Base-by-base conservation (phyloP, 148 eudicot genomes). In the Amaranthus palmeri region DNA sequence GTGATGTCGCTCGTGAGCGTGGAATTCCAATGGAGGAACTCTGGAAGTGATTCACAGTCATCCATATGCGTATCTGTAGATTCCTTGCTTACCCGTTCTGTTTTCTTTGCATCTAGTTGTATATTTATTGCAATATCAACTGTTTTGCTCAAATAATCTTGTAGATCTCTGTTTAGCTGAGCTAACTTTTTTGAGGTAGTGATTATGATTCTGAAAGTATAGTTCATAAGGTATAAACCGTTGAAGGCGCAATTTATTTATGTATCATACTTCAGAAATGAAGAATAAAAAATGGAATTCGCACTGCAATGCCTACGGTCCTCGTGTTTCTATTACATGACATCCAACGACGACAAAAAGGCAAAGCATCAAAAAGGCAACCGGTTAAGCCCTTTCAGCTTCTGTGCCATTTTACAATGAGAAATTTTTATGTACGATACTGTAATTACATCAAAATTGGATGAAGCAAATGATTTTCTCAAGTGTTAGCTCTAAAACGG, bases 21-120 rank as follows among this genome's bases (percentile, higher is more conserved):
- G 96, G 99, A 36, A 90, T 95, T 47, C 99, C 97, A 8, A 92
- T 95, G 97, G 99, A 95, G 76, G 93, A 95, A 71, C 86, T 95
- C 13, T 95, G 99, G 99, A 91, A 92, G 85, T 95, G 89, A 88
- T 65, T 12, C 4, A 0, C 67, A 7, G 13, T 48, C 44, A 8
- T 65, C 36, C 36, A 25, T 25, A 10, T 57, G 66, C 61, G 10
- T 36, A 15, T 47, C 36, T 25, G 36, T 25, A 0, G 36, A 25
- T 25, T 25, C 36, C 36, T 25, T 25, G 36, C 36, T 25, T 25
- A 25, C 36, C 36, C 36, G 36, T 25, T 65, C 57, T 65, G 53
- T 59, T 74, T 10, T 25, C 36, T 25, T 67, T 62, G 15, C 56
- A 46, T 56, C 59, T 58, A 67, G 58, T 74, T 67, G 72, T 74